Evolutionary conservation across 495 filamentous ascomycete genomes (phyloP), one percentile per base, ranked within the genome.

Genomic region (Penicillium cataractarum): DNA sequence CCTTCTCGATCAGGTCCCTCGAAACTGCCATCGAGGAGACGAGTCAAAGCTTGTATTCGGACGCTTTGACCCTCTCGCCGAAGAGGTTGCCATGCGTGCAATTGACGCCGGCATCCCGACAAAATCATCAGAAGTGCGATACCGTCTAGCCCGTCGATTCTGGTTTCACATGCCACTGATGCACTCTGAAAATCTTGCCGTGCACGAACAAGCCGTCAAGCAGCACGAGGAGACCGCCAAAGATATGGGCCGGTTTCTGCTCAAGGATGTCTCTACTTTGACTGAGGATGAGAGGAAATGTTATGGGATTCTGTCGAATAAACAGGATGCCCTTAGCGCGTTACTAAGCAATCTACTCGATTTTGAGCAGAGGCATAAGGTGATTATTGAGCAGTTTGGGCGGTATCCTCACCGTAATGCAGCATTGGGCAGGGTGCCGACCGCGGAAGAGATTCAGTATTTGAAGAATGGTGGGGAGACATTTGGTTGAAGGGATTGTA

Each of bases 121-220:
- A 4, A 61, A 53, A 29, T 65, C 56, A 2, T 56, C 73, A 2
- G 58, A 67, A 27, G 52, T 72, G 13, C 65, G 65, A 37, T 74
- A 72, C 29, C 71, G 68, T 9, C 55, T 77, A 2, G 62, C 71
- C 7, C 66, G 70, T 27, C 66, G 74, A 3, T 40, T 65, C 29
- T 77, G 74, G 74, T 77, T 77, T 52, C 62, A 72, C 37, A 42
- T 77, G 32, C 74, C 74, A 0, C 52, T 77, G 4, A 74, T 77
- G 74, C 73, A 77, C 44, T 71, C 69, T 7, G 75, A 76, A 60
- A 57, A 65, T 22, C 33, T 73, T 39, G 51, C 32, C 33, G 60
- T 70, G 10, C 75, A 77, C 40, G 63, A 74, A 33, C 35, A 60
- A 51, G 67, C 68, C 2, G 9, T 71, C 9, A 37, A 64, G n/a